These are phyloP conservation scores for Suillus weaverae DNA, from an alignment of 768 basidiomycete genomes.

Conservation along the genomic window DNA sequence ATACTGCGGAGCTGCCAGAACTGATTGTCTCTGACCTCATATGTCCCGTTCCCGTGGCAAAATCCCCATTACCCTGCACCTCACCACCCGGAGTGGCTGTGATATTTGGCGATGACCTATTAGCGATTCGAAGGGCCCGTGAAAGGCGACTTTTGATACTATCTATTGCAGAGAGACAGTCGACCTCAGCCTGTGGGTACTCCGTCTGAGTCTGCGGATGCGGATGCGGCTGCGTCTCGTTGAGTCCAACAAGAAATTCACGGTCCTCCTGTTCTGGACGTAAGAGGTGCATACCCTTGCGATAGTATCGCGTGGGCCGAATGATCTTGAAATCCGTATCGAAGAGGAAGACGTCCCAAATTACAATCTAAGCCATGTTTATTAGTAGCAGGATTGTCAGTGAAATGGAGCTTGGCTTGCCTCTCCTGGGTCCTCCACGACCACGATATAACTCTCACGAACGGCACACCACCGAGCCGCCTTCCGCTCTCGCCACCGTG, in stretches of 20 bases:
- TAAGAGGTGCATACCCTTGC: constrained; percentile 76
- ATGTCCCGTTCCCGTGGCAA: constrained; percentile 5
- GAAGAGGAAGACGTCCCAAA: constrained; percentile 93
- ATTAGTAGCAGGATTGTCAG: constrained; percentile 3
- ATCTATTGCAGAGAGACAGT: constrained; percentile 43
- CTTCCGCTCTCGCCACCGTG: constrained; percentile 57
- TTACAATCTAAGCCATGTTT: constrained; percentile 49
- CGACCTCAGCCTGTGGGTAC: constrained; percentile 29
- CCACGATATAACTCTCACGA: constrained; percentile 88
- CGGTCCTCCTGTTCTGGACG: constrained; percentile 37
- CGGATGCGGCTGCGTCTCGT: constrained; percentile 15
- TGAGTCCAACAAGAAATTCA: constrained; percentile 23
- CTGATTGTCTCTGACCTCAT: constrained; percentile 20
- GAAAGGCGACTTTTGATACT: constrained; percentile 51
- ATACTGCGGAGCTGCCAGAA: constrained; percentile 38
- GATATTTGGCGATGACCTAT: constrained; percentile 18
- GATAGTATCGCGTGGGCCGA: constrained; percentile 86
- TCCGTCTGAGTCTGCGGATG: constrained; percentile 16
- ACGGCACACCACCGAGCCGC: constrained; percentile 88
- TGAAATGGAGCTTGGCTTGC: constrained; percentile 39
- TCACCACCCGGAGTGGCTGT: constrained; percentile 8
- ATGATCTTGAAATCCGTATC: constrained; percentile 88
- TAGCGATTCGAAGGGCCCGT: constrained; percentile 41
- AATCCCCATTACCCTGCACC: constrained; percentile 4
- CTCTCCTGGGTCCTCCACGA: constrained; percentile 83